Evolutionary conservation across 2,329 filamentous ascomycete genomes (phyloP), one percentile per base, ranked within the genome.

Genomic region (Penicillium sp.): DNA sequence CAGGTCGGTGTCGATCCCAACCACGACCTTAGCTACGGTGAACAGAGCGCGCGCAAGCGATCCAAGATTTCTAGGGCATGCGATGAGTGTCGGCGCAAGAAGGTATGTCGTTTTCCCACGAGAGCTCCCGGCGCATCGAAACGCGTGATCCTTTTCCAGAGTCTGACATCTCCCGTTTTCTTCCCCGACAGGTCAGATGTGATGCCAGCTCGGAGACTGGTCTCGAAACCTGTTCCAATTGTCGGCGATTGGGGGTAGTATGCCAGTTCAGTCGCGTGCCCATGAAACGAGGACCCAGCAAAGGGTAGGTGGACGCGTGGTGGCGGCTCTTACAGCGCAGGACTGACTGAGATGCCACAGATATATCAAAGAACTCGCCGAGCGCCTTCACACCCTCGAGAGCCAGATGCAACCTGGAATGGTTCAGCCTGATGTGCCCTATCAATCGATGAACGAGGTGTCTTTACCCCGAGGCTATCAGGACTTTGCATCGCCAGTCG

Each of bases 341-440:
- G 3, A 50, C 60, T 65, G 39, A 65, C 53, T 29, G 48, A 40
- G 40, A 13, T 41, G 9, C 12, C 38, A 18, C 60, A 88, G 84
- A 12, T 95, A 95, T 60, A 95, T 95, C 66, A 95, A 94, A 65
- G 89, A 95, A 66, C 78, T 95, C 24, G 88, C 89, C 25, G 89
- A 95, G 63, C 78, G 90, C 26, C 82, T 95, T 50, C 83, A 90
- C 59, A 84, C 81, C 38, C 84, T 95, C 39, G 90, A 95, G 65
- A 86, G 84, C 55, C 86, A 88, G 63, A 81, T 93, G 48, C 69
- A 74, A 46, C 70, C 70, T 4, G 54, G 63, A 11, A 69, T 69
- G 53, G 60, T 65, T 7, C 65, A 69, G 37, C 55, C 66, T 26
- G 70, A 73, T 27, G 68, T 71, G 48, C 69, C 65, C 12, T 76